Evolutionary conservation across 768 basidiomycete genomes (phyloP).

Genomic region (Phanerodontia chrysosporium): DNA sequence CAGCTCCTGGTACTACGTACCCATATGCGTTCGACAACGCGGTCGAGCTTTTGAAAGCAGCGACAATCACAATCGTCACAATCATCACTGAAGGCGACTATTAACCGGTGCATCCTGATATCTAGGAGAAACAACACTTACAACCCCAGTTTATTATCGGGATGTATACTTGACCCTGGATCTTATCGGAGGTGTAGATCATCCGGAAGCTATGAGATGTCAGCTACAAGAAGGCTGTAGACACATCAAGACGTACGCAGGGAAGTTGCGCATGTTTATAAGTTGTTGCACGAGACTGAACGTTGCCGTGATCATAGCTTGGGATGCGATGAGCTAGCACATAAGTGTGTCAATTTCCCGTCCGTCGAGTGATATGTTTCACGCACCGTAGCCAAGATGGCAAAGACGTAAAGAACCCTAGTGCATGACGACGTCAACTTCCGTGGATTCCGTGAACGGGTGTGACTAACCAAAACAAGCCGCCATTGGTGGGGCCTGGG

Average conservation of each 20-base stretch:
- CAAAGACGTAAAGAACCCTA: slow-evolving; percentile 59
- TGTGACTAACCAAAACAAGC: slow-evolving; percentile 49
- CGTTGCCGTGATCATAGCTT: slow-evolving; percentile 67
- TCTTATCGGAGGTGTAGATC: slow-evolving; percentile 55
- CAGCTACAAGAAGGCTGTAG: not conserved
- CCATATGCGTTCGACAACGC: slow-evolving; percentile 55
- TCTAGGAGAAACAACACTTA: slow-evolving; percentile 15
- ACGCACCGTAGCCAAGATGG: slow-evolving; percentile 58
- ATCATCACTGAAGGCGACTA: slow-evolving; percentile 39
- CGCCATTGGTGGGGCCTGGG: slow-evolving; percentile 49
- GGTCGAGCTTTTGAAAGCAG: slow-evolving; percentile 48
- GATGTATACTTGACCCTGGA: slow-evolving; percentile 65
- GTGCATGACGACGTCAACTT: not conserved
- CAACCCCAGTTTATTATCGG: slow-evolving; percentile 56
- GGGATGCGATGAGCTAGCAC: slow-evolving; percentile 52
- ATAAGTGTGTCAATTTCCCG: not conserved
- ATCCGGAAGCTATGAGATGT: slow-evolving; percentile 37
- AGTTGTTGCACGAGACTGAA: slow-evolving; percentile 63
- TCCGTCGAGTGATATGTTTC: not conserved
- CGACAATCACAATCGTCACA: slow-evolving; percentile 49
- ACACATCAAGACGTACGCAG: slow-evolving; percentile 29
- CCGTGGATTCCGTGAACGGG: not conserved
- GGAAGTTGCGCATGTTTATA: slow-evolving; percentile 56
- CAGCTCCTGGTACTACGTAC: slow-evolving; percentile 5
- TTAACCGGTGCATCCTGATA: not conserved